Evolutionary conservation across 495 filamentous ascomycete species (phyloP).

Genomic region (Haplographium delicatum): DNA sequence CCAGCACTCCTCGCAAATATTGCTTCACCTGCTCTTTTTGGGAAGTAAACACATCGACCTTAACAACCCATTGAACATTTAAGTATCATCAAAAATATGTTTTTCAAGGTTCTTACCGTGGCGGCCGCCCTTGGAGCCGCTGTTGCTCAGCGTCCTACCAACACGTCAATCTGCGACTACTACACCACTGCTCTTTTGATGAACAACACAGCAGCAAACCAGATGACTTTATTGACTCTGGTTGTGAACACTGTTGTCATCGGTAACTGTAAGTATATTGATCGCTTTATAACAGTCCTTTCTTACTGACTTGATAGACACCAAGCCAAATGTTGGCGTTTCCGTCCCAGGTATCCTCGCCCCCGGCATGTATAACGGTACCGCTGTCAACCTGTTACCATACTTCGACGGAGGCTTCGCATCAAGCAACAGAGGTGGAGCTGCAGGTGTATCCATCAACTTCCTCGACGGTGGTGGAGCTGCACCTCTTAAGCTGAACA

Average conservation of each 20-base stretch:
- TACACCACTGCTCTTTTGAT: conserved; percentile 47
- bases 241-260: conserved; percentile 52
- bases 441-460: conserved; percentile 37
- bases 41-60: not conserved
- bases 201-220: conserved; percentile 48
- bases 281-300: not conserved
- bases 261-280: conserved; percentile 36
- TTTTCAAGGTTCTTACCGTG: conserved; percentile 23
- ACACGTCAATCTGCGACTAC: conserved; percentile 49
- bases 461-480: conserved; percentile 53
- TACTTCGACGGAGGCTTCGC: conserved; percentile 47
- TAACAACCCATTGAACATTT: not conserved
- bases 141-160: conserved; percentile 38
- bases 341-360: conserved; percentile 47
- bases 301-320: conserved; percentile 32
- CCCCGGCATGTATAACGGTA: conserved; percentile 37
- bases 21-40: not conserved
- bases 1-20: not conserved
- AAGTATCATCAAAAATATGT: conserved; percentile 19
- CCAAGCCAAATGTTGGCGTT: conserved; percentile 38
- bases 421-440: conserved; percentile 39
- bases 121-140: conserved; percentile 22
- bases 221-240: conserved; percentile 43
- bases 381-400: conserved; percentile 43
- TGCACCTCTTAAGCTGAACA: conserved; percentile 42